phyloP scores from a whole-genome alignment of 495 filamentous ascomycete species.

The Sordaria brevicollis region DNA sequence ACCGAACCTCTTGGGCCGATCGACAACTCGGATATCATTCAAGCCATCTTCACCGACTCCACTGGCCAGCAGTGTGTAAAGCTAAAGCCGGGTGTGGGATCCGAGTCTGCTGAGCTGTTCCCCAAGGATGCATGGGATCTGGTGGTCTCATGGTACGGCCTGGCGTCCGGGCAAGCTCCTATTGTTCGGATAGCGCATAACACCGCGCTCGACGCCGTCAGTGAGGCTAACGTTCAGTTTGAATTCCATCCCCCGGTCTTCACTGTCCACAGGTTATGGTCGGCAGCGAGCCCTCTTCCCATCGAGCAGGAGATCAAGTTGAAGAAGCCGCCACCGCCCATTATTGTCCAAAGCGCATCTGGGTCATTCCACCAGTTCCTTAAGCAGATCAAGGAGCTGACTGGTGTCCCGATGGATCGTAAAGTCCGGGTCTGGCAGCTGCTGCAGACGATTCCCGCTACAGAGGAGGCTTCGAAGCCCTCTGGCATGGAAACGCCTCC shows the following conservation, averaged over 20 bases:
- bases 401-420: constrained; percentile 50
- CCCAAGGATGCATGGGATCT: constrained; percentile 72
- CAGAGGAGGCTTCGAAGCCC: constrained; percentile 10
- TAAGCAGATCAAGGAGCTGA: constrained; percentile 54
- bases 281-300: constrained; percentile 39
- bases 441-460: constrained; percentile 34
- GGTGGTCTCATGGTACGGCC: constrained; percentile 71
- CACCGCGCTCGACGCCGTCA: constrained; percentile 45
- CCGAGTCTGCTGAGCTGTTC: constrained; percentile 66
- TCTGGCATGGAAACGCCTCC: constrained; percentile 22
- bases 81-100: constrained; percentile 58
- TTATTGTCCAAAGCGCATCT: constrained; percentile 58
- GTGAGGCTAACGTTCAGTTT: constrained; percentile 59
- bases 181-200: constrained; percentile 74
- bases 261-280: constrained; percentile 69
- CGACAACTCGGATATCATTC: constrained; percentile 69
- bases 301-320: constrained; percentile 48
- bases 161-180: constrained; percentile 56
- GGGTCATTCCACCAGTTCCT: constrained; percentile 63
- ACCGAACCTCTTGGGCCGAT: constrained; percentile 68
- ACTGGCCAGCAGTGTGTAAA: constrained; percentile 54
- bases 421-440: constrained; percentile 78
- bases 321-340: constrained; percentile 45
- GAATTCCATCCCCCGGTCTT: constrained; percentile 82
- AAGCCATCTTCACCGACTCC: constrained; percentile 36